These are phyloP conservation scores for Sporothrix brunneoviolacea DNA, from an alignment of 2,329 filamentous ascomycete species.

Conservation along the genomic window DNA sequence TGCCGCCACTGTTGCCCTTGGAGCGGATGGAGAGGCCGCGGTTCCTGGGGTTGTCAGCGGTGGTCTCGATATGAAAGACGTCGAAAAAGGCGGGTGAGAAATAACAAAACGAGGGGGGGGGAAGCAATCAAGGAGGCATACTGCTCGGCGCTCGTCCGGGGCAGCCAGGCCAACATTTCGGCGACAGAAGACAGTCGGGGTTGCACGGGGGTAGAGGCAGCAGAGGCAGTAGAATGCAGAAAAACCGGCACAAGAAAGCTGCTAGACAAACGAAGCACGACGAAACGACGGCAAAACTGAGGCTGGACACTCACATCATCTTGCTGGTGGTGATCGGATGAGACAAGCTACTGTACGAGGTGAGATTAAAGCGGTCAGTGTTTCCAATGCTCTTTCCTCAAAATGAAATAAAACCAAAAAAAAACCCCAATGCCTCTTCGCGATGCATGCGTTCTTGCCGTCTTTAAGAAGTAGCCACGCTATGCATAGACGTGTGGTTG, in stretches of 20 bases:
- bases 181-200: background rate
- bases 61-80: background rate
- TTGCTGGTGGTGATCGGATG: constrained; percentile 8
- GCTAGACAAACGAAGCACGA: too few relatives aligned
- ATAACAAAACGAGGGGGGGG: background rate
- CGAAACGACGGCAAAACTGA: background rate
- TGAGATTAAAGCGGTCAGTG: constrained; percentile 1
- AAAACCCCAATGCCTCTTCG: too few relatives aligned
- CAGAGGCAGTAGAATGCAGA: background rate
- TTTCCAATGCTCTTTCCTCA: constrained; percentile 12
- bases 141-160: constrained; percentile 16
- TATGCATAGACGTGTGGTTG: too few relatives aligned
- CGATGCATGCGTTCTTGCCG: too few relatives aligned
- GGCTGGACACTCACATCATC: constrained; percentile 14
- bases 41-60: constrained; percentile 46
- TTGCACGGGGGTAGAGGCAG: background rate
- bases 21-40: constrained; percentile 69
- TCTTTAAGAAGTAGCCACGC: background rate
- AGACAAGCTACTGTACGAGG: background rate
- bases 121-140: background rate
- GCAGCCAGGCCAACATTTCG: constrained; percentile 16
- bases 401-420: background rate
- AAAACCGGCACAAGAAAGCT: too few relatives aligned
- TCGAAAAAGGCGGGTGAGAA: background rate
- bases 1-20: constrained; percentile 38